These are phyloP conservation scores for Waitea zeae DNA, from an alignment of 1,284 basidiomycete genomes.

Conservation along the genomic window DNA sequence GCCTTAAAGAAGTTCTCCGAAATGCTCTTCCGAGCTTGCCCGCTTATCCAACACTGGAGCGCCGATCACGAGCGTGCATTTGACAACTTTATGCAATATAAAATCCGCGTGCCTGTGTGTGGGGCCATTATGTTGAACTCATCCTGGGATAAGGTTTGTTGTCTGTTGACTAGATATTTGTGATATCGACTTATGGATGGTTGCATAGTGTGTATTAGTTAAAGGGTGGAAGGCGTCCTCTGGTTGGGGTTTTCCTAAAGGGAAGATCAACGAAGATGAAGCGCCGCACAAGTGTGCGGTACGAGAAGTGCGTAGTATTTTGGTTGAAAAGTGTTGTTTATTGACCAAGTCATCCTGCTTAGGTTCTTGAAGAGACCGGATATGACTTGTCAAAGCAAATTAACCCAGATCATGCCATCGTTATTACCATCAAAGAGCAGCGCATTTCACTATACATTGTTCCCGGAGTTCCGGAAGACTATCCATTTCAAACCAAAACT, in stretches of 20 bases:
- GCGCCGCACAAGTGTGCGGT: constrained; percentile 71
- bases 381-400: constrained; percentile 70
- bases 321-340: constrained; percentile 3
- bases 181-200: not conserved
- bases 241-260: constrained; percentile 97
- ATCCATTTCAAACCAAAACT: constrained; percentile 83
- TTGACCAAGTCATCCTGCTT: not conserved
- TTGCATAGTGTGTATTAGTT: constrained; percentile 68
- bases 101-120: constrained; percentile 96
- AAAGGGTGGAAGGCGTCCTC: constrained; percentile 96
- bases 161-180: not conserved
- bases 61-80: constrained; percentile 69
- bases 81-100: constrained; percentile 84
- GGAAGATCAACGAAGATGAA: constrained; percentile 96
- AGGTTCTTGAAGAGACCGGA: constrained; percentile 92
- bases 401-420: constrained; percentile 57
- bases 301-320: constrained; percentile 52
- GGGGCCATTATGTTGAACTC: constrained; percentile 92
- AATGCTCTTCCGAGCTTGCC: constrained; percentile 75
- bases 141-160: constrained; percentile 74
- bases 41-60: constrained; percentile 64
- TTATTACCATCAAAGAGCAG: constrained; percentile 81
- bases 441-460: constrained; percentile 87
- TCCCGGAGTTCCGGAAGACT: constrained; percentile 79
- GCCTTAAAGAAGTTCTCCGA: constrained; percentile 91